Base-by-base conservation (phyloP, 106 monocot genomes). In the Amphibolis antarctica region DNA sequence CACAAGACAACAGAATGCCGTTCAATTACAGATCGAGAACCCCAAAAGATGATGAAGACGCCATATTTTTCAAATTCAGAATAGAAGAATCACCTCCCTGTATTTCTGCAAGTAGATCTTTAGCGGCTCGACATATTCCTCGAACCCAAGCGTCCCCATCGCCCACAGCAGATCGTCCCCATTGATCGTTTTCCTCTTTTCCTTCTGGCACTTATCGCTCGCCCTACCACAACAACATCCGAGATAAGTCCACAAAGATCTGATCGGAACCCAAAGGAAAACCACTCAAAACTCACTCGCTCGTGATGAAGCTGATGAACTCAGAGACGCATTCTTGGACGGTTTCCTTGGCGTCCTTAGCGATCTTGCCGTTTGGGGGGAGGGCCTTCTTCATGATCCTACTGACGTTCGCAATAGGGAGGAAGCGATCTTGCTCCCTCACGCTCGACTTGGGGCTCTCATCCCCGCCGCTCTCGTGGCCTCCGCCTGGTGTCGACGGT, bases 361-460 rank as follows among this genome's bases (percentile, higher is more conserved):
- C 78, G 55, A 78, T 78, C 78, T 78, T 78, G 5, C 78, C 78
- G 68, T 78, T 78, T 13, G 73, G 68, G n/a, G 78, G 78, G 42
- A 78, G 61, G 18, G 73, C 78, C 78, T 78, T 78, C 64, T 78
- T 78, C 78, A 78, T 78, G 78, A 78, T 78, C 64, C 78, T 68
- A 28, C 78, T 78, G 25, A 78, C 73, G 30, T 78, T 78, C 24
- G 78, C 78, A 50, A 78, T 73, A 12, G 78, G 78, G 15, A 78
- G 73, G 59, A 67, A 78, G 15, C 78, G 53, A 59, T 78, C 78
- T 63, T 78, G 78, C 51, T 78, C 78, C 22, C 78, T 68, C n/a
- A 73, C 78, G 50, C 53, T 62, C 53, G 78, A 78, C 11, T 64
- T 27, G 0, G 78, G 78, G 64, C 78, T 78, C 0, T 49, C 57